Conservation (phyloP, 768 basidiomycete genomes). For the Amanita inopinata region DNA sequence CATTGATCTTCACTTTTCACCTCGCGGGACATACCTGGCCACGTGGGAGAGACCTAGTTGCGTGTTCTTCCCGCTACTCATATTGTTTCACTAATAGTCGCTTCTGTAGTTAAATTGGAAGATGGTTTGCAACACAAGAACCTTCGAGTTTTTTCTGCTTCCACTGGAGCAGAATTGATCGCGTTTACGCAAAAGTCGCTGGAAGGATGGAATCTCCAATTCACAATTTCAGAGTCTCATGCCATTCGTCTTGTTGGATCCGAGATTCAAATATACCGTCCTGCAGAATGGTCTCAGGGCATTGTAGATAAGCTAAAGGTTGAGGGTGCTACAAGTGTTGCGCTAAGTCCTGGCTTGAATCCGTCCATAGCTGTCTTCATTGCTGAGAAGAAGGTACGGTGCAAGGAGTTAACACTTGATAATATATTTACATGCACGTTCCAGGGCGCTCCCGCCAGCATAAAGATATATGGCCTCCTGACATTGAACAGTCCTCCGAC, state of each 20-base stretch:
- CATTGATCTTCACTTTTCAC: conserved; percentile 85
- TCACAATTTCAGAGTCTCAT: conserved; percentile 82
- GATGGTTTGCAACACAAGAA: conserved; percentile 92
- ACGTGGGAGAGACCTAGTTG: conserved; percentile 89
- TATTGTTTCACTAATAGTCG: background rate
- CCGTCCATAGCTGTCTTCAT: conserved; percentile 88
- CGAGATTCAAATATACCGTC: conserved; percentile 79
- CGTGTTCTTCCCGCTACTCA: conserved; percentile 13
- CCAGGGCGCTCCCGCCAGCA: conserved; percentile 79
- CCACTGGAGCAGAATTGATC: conserved; percentile 79
- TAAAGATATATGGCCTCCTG: conserved; percentile 75
- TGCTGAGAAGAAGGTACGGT: conserved; percentile 80
- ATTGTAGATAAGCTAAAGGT: conserved; percentile 74
- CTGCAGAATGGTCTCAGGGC: conserved; percentile 72
- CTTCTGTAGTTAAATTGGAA: conserved; percentile 64
- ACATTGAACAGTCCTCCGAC: conserved; percentile 53
- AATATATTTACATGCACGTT: conserved; percentile 1
- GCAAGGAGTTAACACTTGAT: background rate
- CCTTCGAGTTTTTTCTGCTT: conserved; percentile 79
- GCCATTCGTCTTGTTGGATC: conserved; percentile 71
- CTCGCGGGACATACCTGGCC: conserved; percentile 85
- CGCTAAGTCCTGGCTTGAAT: conserved; percentile 77
- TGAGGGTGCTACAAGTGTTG: conserved; percentile 71
- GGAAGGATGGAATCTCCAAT: conserved; percentile 88
- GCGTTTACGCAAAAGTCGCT: conserved; percentile 85